A percentile compares a stretch with the other conserved stretches of the same genome.
Conservation (phyloP, 306 rosid species). For the Cucumis melo region DNA sequence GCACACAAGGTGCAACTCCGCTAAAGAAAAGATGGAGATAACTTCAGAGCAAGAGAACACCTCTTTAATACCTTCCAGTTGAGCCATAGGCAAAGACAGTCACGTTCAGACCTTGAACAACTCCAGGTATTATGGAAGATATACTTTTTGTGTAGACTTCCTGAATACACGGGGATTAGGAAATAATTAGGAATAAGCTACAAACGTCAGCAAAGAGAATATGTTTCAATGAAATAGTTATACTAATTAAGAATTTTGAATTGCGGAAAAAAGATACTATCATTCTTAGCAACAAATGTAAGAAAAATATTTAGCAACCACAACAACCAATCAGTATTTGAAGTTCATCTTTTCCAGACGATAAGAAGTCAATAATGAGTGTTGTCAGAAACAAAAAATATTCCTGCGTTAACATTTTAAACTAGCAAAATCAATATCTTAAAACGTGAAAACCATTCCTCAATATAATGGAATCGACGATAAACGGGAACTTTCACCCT, state of each 20-base stretch:
- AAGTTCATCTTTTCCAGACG: neutral
- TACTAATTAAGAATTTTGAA: neutral
- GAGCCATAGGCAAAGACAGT: slow-evolving; percentile 58
- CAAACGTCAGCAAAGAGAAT: neutral
- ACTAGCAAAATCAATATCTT: neutral
- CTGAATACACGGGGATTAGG: slow-evolving; percentile 12
- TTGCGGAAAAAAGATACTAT: neutral
- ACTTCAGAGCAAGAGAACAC: neutral
- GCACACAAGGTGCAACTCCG: neutral
- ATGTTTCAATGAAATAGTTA: neutral
- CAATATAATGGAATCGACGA: neutral
- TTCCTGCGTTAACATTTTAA: neutral
- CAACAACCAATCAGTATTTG: neutral
- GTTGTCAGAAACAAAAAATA: neutral
- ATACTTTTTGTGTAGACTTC: slow-evolving; percentile 39
- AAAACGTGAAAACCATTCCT: neutral
- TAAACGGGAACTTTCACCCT: neutral
- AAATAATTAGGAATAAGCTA: neutral
- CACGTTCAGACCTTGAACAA: slow-evolving; percentile 52
- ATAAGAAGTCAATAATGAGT: neutral
- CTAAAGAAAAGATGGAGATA: neutral
- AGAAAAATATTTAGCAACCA: neutral
- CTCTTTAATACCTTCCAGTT: slow-evolving; percentile 40
- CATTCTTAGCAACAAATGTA: neutral
- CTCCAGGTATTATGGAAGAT: slow-evolving; percentile 36